Percentiles rank a stretch among this genome's conserved stretches.
These are phyloP conservation scores for Erysiphe neolycopersici DNA, from an alignment of 2,329 filamentous ascomycete species.

Conservation along the genomic window DNA sequence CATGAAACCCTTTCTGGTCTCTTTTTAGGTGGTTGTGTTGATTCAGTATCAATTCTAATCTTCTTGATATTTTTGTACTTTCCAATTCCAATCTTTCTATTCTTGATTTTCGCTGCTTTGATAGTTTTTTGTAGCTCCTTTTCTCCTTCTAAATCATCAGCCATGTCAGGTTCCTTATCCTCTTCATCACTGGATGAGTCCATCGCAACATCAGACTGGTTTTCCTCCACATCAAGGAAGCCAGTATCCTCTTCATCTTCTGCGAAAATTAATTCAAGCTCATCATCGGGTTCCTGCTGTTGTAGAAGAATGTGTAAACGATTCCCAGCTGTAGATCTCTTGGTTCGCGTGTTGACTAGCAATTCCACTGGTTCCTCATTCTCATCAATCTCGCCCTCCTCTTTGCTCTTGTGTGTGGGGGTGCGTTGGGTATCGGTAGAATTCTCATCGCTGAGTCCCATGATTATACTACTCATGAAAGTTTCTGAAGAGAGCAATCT, in stretches of 20 bases:
- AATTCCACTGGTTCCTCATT: conserved; percentile 25
- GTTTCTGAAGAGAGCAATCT: too few species aligned
- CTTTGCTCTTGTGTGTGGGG: neutral
- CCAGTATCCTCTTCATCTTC: conserved; percentile 43
- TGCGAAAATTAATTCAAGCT: conserved; percentile 47
- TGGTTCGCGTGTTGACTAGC: conserved; percentile 45
- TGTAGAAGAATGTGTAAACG: conserved; percentile 56
- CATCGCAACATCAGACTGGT: conserved; percentile 54
- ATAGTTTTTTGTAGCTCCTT: conserved; percentile 58
- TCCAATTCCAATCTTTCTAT: conserved; percentile 55
- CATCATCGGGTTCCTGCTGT: conserved; percentile 34
- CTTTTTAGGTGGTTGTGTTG: conserved; percentile 28
- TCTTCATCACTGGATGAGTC: conserved; percentile 69
- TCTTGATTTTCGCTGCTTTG: conserved; percentile 42
- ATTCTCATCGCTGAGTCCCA: too few species aligned
- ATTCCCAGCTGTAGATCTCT: conserved; percentile 60
- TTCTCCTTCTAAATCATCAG: conserved; percentile 53
- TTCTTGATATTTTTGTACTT: conserved; percentile 43
- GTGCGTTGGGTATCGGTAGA: neutral
- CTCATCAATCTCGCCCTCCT: conserved; percentile 1
- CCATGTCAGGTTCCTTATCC: conserved; percentile 38
- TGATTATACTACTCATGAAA: too few species aligned
- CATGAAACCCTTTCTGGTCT: conserved; percentile 45
- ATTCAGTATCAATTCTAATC: conserved; percentile 35
- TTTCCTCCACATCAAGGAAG: conserved; percentile 39